phyloP scores from a whole-genome alignment of 257 asterid species.

The Misopates orontium region DNA sequence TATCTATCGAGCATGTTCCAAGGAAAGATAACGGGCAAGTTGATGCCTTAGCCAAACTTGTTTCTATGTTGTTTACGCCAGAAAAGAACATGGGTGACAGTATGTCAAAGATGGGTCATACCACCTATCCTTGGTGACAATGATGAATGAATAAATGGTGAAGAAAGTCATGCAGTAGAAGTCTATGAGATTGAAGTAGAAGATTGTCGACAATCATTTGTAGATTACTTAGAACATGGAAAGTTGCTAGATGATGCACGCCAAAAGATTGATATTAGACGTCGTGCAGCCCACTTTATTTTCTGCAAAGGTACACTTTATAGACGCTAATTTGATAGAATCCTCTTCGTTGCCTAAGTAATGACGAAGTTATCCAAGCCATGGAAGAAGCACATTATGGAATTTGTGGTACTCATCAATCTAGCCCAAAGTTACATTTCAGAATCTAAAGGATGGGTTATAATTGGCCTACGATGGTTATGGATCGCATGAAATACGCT shows the following conservation, averaged over 20 bases:
- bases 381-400: too few relatives aligned
- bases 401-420: too few relatives aligned
- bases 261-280: neutral
- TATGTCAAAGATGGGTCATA: neutral
- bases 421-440: too few relatives aligned
- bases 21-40: neutral
- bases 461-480: too few relatives aligned
- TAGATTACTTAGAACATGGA: neutral
- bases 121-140: neutral
- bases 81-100: neutral
- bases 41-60: constrained; percentile 1
- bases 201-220: neutral
- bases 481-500: too few relatives aligned
- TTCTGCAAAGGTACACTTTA: neutral
- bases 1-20: neutral
- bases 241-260: neutral
- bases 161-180: neutral
- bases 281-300: neutral
- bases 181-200: neutral
- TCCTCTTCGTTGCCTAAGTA: neutral
- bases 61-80: too few relatives aligned
- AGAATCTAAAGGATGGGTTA: too few relatives aligned
- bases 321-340: neutral
- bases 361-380: too few relatives aligned
- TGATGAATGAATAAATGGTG: neutral